Evolutionary conservation across 805 yeast species (phyloP).

Genomic region (Yamadazyma philogaea): DNA sequence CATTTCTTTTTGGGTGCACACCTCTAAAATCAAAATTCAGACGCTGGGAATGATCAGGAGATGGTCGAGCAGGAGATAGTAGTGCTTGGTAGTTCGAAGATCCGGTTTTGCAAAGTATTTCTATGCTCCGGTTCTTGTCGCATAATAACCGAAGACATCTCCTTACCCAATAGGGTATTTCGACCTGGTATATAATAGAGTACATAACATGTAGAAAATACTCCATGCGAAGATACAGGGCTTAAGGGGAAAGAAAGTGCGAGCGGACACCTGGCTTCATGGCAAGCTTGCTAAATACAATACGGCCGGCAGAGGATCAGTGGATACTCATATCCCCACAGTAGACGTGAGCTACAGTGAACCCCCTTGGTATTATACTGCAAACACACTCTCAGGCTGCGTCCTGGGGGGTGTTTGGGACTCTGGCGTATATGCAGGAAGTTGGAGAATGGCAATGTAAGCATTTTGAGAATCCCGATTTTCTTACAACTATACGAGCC

Average conservation of each 20-base stretch:
- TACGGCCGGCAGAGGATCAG: too few relatives aligned
- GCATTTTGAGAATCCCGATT: not conserved
- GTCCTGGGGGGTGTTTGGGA: not conserved
- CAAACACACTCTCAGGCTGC: too few relatives aligned
- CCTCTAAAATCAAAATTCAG: not conserved
- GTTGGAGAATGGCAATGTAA: slow-evolving; percentile 5
- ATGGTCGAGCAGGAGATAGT: not conserved
- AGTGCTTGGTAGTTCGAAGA: too few relatives aligned
- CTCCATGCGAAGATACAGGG: not conserved
- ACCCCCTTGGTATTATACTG: too few relatives aligned
- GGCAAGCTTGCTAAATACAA: too few relatives aligned
- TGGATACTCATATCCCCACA: too few relatives aligned
- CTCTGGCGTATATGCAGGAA: not conserved
- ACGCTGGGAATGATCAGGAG: not conserved
- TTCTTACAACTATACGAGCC: slow-evolving; percentile 11
- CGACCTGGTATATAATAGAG: not conserved
- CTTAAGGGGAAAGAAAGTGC: too few relatives aligned
- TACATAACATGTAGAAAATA: not conserved
- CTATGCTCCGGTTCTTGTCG: not conserved
- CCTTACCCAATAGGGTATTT: not conserved
- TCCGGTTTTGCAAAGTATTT: too few relatives aligned
- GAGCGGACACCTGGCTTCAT: not conserved
- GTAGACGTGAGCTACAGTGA: too few relatives aligned
- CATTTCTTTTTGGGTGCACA: not conserved
- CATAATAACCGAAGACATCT: not conserved